Conservation (phyloP, 192 early-diverging fungal genomes). For the Backusella morwellensis region DNA sequence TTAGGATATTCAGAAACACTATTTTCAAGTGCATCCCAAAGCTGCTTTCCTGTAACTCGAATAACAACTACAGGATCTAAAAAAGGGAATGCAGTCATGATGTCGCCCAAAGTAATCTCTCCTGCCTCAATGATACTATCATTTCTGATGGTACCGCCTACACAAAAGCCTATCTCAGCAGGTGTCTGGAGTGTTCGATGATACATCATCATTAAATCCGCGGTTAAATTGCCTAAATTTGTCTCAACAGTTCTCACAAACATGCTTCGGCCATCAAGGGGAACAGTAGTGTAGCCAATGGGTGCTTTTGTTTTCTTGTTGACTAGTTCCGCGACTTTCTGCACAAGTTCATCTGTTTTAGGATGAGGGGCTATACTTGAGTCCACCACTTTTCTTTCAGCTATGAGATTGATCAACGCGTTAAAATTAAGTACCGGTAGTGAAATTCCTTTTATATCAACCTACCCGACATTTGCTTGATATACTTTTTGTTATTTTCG, state of each 20-base stretch:
- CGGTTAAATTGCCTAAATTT: conserved; percentile 59
- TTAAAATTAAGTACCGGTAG: neutral
- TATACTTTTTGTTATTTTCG: conserved; percentile 24
- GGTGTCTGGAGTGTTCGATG: conserved; percentile 31
- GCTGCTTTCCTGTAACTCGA: conserved; percentile 55
- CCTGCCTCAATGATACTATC: conserved; percentile 56
- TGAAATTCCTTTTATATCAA: neutral
- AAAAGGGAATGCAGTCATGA: conserved; percentile 69
- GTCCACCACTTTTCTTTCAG: conserved; percentile 44
- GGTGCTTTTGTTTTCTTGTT: conserved; percentile 48
- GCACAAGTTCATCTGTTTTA: conserved; percentile 43
- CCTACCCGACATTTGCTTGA: conserved; percentile 33
- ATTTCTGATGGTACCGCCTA: conserved; percentile 63
- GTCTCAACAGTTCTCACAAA: conserved; percentile 58
- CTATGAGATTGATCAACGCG: conserved; percentile 4
- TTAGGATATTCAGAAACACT: conserved; percentile 63
- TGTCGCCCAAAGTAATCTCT: conserved; percentile 55
- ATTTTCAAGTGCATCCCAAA: conserved; percentile 63
- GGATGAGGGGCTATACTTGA: conserved; percentile 37
- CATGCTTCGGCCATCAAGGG: conserved; percentile 58
- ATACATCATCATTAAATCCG: conserved; percentile 63
- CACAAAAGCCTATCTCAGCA: conserved; percentile 45
- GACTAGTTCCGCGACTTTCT: conserved; percentile 46
- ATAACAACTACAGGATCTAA: conserved; percentile 68
- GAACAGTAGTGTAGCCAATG: conserved; percentile 50